Percentiles rank a stretch among this genome's conserved stretches.
Evolutionary conservation across 1,284 basidiomycete species (phyloP).

Genomic region (Cystobasidium sp.): DNA sequence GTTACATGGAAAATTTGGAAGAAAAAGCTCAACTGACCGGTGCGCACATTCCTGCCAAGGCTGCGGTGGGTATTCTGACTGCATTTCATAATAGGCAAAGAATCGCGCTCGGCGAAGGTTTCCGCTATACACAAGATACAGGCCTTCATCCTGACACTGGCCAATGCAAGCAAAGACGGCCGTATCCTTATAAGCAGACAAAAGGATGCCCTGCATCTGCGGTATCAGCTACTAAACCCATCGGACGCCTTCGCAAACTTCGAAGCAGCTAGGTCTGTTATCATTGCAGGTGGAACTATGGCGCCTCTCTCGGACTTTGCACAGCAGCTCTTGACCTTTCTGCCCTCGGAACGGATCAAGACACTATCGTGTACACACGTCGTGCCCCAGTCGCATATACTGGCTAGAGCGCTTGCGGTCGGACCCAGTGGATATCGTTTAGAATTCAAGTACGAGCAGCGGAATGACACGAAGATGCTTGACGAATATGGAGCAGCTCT

Average conservation of each 20-base stretch:
- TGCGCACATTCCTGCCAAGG: neutral
- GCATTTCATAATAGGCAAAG: slow-evolving; percentile 61
- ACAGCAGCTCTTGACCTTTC: slow-evolving; percentile 75
- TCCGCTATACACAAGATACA: slow-evolving; percentile 84
- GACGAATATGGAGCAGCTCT: slow-evolving; percentile 83
- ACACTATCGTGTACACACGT: slow-evolving; percentile 93
- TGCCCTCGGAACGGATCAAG: slow-evolving; percentile 68
- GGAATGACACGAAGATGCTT: slow-evolving; percentile 70
- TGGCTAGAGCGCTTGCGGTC: slow-evolving; percentile 74
- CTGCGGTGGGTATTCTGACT: neutral
- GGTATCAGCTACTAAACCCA: slow-evolving; percentile 94
- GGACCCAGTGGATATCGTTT: slow-evolving; percentile 78
- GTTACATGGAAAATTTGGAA: slow-evolving; percentile 43
- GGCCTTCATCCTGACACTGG: slow-evolving; percentile 79
- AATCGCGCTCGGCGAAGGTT: slow-evolving; percentile 57
- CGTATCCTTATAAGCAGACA: slow-evolving; percentile 57
- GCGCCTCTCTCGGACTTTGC: slow-evolving; percentile 91
- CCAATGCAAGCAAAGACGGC: slow-evolving; percentile 76
- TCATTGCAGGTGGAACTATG: slow-evolving; percentile 97
- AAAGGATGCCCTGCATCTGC: slow-evolving; percentile 65
- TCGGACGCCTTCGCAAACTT: slow-evolving; percentile 82
- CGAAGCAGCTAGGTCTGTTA: slow-evolving; percentile 75
- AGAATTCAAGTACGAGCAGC: slow-evolving; percentile 80
- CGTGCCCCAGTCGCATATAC: slow-evolving; percentile 78
- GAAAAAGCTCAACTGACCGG: slow-evolving; percentile 8